Conservation (phyloP, 2,329 filamentous ascomycete genomes). For the Hortaea sp. region DNA sequence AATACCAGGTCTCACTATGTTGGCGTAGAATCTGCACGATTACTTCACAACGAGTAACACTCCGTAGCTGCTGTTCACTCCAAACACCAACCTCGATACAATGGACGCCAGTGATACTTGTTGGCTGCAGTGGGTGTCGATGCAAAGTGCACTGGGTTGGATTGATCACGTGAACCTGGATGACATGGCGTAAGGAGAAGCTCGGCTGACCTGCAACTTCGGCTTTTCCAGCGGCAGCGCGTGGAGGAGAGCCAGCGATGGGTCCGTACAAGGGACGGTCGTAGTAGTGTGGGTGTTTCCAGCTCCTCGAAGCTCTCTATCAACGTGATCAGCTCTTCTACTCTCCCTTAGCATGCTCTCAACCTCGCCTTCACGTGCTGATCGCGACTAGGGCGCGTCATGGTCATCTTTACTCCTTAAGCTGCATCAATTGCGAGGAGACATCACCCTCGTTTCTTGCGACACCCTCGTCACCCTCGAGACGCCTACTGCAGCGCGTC, state of each 20-base stretch:
- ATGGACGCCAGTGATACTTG: too few relatives aligned
- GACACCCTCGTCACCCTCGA: background rate
- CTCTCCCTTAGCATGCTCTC: background rate
- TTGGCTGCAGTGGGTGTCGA: too few relatives aligned
- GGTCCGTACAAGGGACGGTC: background rate
- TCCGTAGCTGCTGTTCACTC: too few relatives aligned
- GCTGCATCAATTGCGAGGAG: background rate
- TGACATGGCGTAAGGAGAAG: background rate
- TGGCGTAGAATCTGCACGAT: too few relatives aligned
- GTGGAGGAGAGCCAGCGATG: background rate
- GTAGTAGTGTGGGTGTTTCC: background rate
- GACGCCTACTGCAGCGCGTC: constrained; percentile 3
- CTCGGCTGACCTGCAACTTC: constrained; percentile 1
- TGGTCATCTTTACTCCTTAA: background rate
- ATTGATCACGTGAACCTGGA: too few relatives aligned
- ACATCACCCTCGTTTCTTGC: background rate
- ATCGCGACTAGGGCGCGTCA: background rate
- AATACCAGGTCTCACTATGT: too few relatives aligned
- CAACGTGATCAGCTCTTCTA: background rate
- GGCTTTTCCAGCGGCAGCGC: background rate
- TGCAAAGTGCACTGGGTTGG: too few relatives aligned
- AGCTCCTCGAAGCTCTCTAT: background rate
- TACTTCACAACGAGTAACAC: too few relatives aligned
- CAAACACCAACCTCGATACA: too few relatives aligned
- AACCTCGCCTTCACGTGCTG: background rate